Base-by-base conservation (phyloP, 306 rosid genomes). In the Astragalus glycyphyllos region DNA sequence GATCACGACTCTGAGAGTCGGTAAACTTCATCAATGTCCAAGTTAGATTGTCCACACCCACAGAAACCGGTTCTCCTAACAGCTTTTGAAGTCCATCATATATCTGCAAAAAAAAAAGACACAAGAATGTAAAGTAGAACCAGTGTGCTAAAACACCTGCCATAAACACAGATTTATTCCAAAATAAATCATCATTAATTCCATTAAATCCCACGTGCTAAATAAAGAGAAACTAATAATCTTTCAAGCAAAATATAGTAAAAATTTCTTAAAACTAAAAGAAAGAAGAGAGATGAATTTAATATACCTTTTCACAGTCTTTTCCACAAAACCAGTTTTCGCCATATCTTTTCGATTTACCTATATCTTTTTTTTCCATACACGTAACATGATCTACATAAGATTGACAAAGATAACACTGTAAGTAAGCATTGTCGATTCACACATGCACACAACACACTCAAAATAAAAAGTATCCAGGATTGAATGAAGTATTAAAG, bases 311-410 rank as follows among this genome's bases (percentile, higher is more conserved):
- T 65, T 77, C 66, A 69, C 98, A 93, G 54, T 72, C 78, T 73
- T 74, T 73, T 74, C 82, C 82, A 65, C 98, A 93, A 64, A 87
- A 90, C 92, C 90, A 89, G 31, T 26, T 78, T 70, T 67, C 59
- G 23, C 10, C 56, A 80, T 55, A 35, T 53, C 48, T 77, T 77
- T 77, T 61, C n/a, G 78, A 69, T 63, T 50, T 70, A 64, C 59
- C 50, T 3, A 31, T 45, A 8, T 55, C 72, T 61, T 77, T 78
- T 48, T 17, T 74, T 41, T 68, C 47, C 62, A 93, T 51, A 88
- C 97, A 93, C 26, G 71, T 70, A 14, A 79, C 57, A 64, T 93
- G 98, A 88, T 84, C 98, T 90, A 65, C 87, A 88, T 34, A 58
- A 77, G 75, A 69, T 69, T 42, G 34, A 47, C 58, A 73, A 67